Evolutionary conservation across 2,329 filamentous ascomycete genomes (phyloP), one percentile per base, ranked within the genome.

Genomic region (Phaeosphaeriaceae sp.): DNA sequence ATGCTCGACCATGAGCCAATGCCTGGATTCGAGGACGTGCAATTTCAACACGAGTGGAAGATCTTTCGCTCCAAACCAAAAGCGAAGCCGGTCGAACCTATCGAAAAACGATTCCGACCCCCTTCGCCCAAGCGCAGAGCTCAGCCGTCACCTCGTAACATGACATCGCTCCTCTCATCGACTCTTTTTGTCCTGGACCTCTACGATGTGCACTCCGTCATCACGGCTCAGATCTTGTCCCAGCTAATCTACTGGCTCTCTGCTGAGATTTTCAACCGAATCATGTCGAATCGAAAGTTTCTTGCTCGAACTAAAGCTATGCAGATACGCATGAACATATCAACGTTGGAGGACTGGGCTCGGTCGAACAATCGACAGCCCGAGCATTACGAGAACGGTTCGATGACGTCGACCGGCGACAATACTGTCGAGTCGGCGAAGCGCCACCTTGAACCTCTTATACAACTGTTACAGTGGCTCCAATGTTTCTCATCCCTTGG

Each of bases 261-360:
- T 7, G 92, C 94, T 0, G 95, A 99, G 78, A 86, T 98, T 9
- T 99, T 99, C 82, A 99, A 99, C 77, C 90, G 94, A 57, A 91
- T 99, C 77, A 97, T 99, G 91, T 94, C 91, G 27, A 97, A 96
- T 72, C 88, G 92, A 64, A 93, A 94, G 75, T 99, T 97, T 72
- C 84, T 99, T 10, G 94, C 95, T 6, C 87, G 95, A 53, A 99
- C 95, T 19, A 99, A 99, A 78, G 95, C 95, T 3, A 99, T 99
- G 95, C 95, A 99, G 76, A 98, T 99, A 68, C 91, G 95, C 66
- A 98, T 99, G 93, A 99, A 99, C 75, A 88, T 99, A 7, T 98
- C 95, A 0, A 90, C 89, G 7, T 82, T 99, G 20, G 95, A 99
- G 77, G 95, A 99, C 73, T 99, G 95, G 95, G 94, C 95, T 1